phyloP scores from a whole-genome alignment of 495 filamentous ascomycete species.

The Aspergillus sparsus region DNA sequence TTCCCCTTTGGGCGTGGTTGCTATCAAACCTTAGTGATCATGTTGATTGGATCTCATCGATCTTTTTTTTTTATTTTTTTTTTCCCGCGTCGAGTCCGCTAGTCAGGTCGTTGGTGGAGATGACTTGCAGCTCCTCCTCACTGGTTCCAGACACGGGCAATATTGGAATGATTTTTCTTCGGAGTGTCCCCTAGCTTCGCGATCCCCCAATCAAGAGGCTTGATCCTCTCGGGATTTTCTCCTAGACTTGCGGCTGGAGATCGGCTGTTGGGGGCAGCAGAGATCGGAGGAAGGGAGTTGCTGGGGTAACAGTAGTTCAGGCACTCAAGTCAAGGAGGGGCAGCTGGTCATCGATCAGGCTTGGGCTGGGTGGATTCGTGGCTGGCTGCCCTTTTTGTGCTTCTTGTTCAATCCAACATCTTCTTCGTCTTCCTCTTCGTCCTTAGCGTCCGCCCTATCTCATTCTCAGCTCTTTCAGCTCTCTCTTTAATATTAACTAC shows the following conservation, averaged over 20 bases:
- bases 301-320: conserved; percentile 30
- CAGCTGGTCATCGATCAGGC: neutral
- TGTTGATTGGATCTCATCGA: neutral
- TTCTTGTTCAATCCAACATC: neutral
- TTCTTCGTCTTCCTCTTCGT: neutral
- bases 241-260: conserved; percentile 9
- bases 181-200: conserved; percentile 12
- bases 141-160: conserved; percentile 1
- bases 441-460: conserved; percentile 5
- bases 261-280: neutral
- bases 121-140: conserved; percentile 21
- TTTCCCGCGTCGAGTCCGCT: neutral
- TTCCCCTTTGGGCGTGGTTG: too few relatives aligned
- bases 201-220: conserved; percentile 15
- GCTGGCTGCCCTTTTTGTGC: too few relatives aligned
- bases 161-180: conserved; percentile 3
- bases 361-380: neutral
- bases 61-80: conserved; percentile 6
- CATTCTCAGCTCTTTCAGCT: conserved; percentile 2
- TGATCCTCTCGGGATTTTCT: conserved; percentile 16
- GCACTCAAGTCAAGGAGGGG: conserved; percentile 4
- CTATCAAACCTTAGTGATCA: too few relatives aligned
- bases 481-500: neutral
- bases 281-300: conserved; percentile 36
- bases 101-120: conserved; percentile 8